Percentiles rank a stretch among this genome's conserved stretches.
phyloP scores from a whole-genome alignment of 2,329 filamentous ascomycete genomes.

The Pochonia chlamydosporia region DNA sequence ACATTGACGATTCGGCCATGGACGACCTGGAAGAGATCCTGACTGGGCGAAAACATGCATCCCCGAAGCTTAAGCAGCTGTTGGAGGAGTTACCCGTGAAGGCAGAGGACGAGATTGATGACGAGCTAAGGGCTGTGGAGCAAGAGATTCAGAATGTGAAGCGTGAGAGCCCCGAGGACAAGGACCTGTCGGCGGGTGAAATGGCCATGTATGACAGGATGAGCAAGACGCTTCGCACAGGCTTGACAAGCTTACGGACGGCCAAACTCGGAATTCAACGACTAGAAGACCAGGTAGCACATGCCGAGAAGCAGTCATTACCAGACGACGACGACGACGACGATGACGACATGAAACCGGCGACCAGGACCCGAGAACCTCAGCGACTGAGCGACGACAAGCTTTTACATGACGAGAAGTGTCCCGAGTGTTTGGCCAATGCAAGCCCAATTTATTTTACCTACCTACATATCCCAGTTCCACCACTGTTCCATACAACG shows the following conservation, averaged over 20 bases:
- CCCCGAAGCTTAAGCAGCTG: conserved; percentile 18
- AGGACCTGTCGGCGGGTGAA: conserved; percentile 31
- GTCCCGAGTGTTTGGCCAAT: conserved; percentile 12
- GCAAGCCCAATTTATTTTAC: conserved; percentile 16
- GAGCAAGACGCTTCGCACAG: conserved; percentile 45
- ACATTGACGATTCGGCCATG: conserved; percentile 55
- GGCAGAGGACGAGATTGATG: conserved; percentile 16
- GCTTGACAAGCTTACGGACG: conserved; percentile 45
- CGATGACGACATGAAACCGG: background rate
- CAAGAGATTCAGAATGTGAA: conserved; percentile 3
- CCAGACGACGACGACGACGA: no score
- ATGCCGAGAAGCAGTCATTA: conserved; percentile 25
- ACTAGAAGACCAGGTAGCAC: conserved; percentile 45
- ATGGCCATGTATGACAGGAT: conserved; percentile 43
- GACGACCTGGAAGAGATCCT: conserved; percentile 51
- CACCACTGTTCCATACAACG: conserved; percentile 37
- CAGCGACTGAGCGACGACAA: background rate
- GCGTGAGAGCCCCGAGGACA: conserved; percentile 9
- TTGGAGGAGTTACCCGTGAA: conserved; percentile 19
- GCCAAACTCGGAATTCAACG: conserved; percentile 54
- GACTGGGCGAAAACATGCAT: conserved; percentile 26
- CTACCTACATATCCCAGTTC: conserved; percentile 38
- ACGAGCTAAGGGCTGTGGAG: conserved; percentile 1
- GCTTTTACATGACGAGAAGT: conserved; percentile 7
- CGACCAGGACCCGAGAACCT: background rate